Evolutionary conservation across 2,329 filamentous ascomycete genomes (phyloP).

Genomic region (Hypoxylon sp.): DNA sequence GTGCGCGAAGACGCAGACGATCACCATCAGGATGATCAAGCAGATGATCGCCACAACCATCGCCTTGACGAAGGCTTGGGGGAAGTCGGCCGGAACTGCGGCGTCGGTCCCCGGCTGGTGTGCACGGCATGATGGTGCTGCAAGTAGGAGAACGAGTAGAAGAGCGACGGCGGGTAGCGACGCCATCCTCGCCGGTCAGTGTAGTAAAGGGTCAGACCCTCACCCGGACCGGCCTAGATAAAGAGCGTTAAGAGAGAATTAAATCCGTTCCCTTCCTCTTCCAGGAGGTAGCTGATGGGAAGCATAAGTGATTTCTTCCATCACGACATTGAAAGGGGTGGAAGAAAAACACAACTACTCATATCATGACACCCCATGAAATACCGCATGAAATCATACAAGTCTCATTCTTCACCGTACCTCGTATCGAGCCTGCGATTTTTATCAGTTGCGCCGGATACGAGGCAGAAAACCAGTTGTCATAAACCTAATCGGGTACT

Average conservation of each 20-base stretch:
- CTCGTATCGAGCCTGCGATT: neutral
- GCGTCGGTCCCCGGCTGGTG: neutral
- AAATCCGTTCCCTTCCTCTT: neutral
- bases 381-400: neutral
- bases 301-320: neutral
- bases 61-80: constrained; percentile 37
- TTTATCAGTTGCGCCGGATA: constrained; percentile 18
- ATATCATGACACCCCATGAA: neutral
- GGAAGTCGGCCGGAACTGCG: constrained; percentile 27
- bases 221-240: neutral
- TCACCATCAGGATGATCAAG: constrained; percentile 29
- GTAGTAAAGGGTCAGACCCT: neutral
- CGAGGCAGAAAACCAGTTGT: constrained; percentile 25
- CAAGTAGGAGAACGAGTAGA: constrained; percentile 5
- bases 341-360: neutral
- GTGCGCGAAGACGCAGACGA: constrained; percentile 44
- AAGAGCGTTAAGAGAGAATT: neutral
- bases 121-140: neutral
- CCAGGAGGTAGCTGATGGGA: neutral
- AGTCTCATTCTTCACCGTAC: neutral
- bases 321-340: neutral
- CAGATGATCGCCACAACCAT: constrained; percentile 30
- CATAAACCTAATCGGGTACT: constrained; percentile 23
- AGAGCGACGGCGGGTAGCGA: neutral
- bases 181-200: constrained; percentile 7